Base-by-base conservation (phyloP, 768 basidiomycete genomes). In the Lactifluus echinatus region DNA sequence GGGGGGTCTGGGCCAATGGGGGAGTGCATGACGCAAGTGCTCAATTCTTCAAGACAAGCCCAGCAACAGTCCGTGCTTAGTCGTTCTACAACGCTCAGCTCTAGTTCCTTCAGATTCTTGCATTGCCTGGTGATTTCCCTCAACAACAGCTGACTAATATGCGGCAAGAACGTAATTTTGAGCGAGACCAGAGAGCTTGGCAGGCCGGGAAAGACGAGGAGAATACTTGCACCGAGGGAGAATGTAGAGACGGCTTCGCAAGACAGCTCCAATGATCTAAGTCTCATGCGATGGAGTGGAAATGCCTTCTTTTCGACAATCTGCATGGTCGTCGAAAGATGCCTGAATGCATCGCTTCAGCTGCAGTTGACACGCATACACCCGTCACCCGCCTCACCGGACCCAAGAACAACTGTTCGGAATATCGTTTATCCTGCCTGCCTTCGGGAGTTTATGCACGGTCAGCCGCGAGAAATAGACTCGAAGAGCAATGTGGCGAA, bases 41-140 rank as follows among this genome's bases (percentile, higher is more conserved):
- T 70, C 47, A 79, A 82, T 42, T 85, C 84, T 69, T 82, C 81
- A 57, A 81, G 81, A 66, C 86, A 88, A 44, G 66, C 63, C 75
- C 80, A 81, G 66, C 85, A 88, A 65, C 83, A 85, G 50, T 69
- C 72, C 28, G 74, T 64, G 55, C 81, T 77, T 44, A 87, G 71
- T 37, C 81, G 75, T 59, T 84, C 82, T 5, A 79, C 77, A 57
- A 79, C 81, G 63, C 79, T 81, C 47, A 87, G 71, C 59, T 79
- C 73, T 12, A 88, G 76, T 49, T 73, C 69, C 2, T 58, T 54
- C 43, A 88, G 68, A 26, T 60, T 65, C 34, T 78, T 76, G 50
- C 85, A 80, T 2, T 67, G 67, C 15, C 60, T 62, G 1, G 80
- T 73, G 34, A 87, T 71, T n/a, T 72, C 58, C 6, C 62, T 59